Base-by-base conservation (phyloP, 108 stramenopile species). In the Pseudonitzschia delicatissima region DNA sequence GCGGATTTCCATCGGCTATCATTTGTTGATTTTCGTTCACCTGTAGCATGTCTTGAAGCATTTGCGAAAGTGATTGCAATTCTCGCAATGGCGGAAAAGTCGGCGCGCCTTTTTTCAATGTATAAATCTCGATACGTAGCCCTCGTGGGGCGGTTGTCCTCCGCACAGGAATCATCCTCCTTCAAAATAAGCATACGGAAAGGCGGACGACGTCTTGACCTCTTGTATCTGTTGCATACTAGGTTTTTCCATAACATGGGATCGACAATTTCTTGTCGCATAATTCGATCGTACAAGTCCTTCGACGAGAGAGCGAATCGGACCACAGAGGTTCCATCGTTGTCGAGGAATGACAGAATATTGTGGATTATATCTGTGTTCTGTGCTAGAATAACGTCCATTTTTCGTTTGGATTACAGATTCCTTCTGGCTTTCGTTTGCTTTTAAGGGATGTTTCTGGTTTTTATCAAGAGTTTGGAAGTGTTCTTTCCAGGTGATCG, bases 251-350 rank as follows among this genome's bases (percentile, higher is more conserved):
- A 73, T 1, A 73, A 20, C 8, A 31, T 40, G 4, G 47, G 21
- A 29, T 49, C 13, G 5, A 33, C n/a, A n/a, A 33, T 25, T 20
- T 55, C 57, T n/a, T 35, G 26, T n/a, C 20, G 28, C 28, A 45
- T 17, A 5, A 73, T 66, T 27, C 37, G 51, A 25, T 60, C 50
- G 37, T 73, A 26, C 27, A 65, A 35, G n/a, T 20, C 42, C n/a
- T 36, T 25, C 3, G 57, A 73, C 59, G 57, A 66, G 20, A 66
- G 44, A 13, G 72, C 53, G 5, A 73, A 48, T 20, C 72, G 31
- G 5, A 17, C 58, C 8, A 73, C 45, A 0, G 72, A 53, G 25
- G 44, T 33, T 49, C 45, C 72, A 39, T 73, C 72, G 57, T 73
- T 48, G n/a, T 5, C 2, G n/a, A 73, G 37, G 35, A 66, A 73